Conservation (phyloP, 164 flowering plant species). For the Aristolochia fimbriata region DNA sequence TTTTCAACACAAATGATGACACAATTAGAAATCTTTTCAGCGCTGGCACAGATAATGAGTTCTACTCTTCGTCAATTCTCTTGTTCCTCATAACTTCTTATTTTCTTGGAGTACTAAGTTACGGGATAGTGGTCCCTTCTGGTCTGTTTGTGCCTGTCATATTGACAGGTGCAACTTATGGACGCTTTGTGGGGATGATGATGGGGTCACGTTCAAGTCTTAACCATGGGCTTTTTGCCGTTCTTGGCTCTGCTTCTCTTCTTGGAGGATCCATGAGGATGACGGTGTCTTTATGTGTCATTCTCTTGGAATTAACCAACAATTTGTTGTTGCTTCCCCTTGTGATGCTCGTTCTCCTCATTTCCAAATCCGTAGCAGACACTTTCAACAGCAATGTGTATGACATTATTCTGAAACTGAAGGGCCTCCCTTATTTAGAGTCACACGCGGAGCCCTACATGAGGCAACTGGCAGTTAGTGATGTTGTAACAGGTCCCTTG, state of each 20-base stretch:
- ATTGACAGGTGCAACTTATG: conserved; percentile 80
- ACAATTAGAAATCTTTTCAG: conserved; percentile 85
- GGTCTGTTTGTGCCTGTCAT: conserved; percentile 90
- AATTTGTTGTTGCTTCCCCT: conserved; percentile 71
- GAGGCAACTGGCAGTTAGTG: conserved; percentile 72
- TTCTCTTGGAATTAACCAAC: conserved; percentile 74
- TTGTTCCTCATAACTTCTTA: conserved; percentile 61
- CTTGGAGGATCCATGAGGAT: conserved; percentile 91
- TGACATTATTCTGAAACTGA: conserved; percentile 59
- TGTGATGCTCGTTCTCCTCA: conserved; percentile 78
- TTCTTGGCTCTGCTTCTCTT: conserved; percentile 84
- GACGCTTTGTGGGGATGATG: conserved; percentile 73
- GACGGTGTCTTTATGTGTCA: conserved; percentile 82
- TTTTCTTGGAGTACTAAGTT: conserved; percentile 65
- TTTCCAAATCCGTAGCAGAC: conserved; percentile 90
- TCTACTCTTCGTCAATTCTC: conserved; percentile 43
- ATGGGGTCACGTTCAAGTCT: conserved; percentile 47
- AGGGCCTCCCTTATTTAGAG: conserved; percentile 83
- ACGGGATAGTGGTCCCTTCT: conserved; percentile 69
- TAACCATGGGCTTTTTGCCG: conserved; percentile 77
- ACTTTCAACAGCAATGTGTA: conserved; percentile 61
- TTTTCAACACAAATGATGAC: conserved; percentile 90
- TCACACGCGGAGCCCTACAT: conserved; percentile 83
- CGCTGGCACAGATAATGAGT: conserved; percentile 55
- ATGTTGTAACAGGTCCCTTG: conserved; percentile 76